Evolutionary conservation across 768 basidiomycete species (phyloP), one percentile per base, ranked within the genome.

Genomic region (Calocera cornea): DNA sequence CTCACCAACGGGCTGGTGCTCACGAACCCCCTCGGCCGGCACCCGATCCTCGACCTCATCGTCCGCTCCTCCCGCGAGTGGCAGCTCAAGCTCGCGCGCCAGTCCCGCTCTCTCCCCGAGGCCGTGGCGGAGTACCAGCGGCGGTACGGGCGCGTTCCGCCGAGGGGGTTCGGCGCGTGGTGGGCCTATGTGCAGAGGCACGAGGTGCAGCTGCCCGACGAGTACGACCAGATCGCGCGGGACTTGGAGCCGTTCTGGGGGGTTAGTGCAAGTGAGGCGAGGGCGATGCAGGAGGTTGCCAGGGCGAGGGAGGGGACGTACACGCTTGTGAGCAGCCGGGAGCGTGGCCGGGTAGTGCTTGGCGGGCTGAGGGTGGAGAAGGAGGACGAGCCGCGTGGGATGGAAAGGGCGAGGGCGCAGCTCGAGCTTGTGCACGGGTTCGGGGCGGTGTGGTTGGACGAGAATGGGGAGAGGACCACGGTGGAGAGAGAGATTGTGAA

Each of bases 131-230:
- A 82, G 67, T 81, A 81, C 67, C 73, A 70, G 67, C 69, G 74
- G 12, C 72, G 78, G 11, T 79, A 79, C 29, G 72, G 68, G 33
- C 74, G 77, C 14, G 64, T 69, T 1, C 81, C 81, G 0, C 80
- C 80, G 2, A 74, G 72, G 40, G 82, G 82, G 1, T 82, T 82
- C 67, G 80, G 81, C 31, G 76, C 76, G 34, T 81, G 80, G 81
- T 83, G 83, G 82, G 70, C 74, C 7, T 84, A 82, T 71, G 79
- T 79, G 31, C 68, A 77, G 50, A 68, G 76, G 40, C 72, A 84
- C 71, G 74, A 80, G 38, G 79, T 85, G 24, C 80, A 79, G 65
- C 76, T 84, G 3, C 80, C 80, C 5, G 83, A 84, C 70, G 83
- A 84, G 68, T 85, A 84, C 71, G 83, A 84, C 71, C 79, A 81